A percentile compares a stretch with the other conserved stretches of the same genome.
These are phyloP conservation scores for Aureobasidium mangrovei DNA, from an alignment of 2,329 filamentous ascomycete species.

Conservation along the genomic window DNA sequence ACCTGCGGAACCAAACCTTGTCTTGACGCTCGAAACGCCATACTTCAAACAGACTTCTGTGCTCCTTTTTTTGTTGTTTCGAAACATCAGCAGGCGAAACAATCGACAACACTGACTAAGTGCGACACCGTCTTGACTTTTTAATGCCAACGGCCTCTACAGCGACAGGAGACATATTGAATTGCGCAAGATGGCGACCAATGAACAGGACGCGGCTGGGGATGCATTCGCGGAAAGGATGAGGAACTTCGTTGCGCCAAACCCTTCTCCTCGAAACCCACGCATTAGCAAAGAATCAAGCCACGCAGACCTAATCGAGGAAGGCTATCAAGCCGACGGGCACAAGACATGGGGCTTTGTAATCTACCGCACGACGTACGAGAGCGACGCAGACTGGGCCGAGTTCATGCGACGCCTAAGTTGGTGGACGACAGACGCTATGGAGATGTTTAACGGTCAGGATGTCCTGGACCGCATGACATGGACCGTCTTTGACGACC, in stretches of 20 bases:
- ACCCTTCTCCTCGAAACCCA: background rate
- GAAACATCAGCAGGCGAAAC: no score
- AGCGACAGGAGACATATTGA: no score
- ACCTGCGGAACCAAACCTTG: no score
- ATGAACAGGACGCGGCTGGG: background rate
- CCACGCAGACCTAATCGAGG: slow-evolving; percentile 15
- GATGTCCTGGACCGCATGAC: slow-evolving; percentile 14
- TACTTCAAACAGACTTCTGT: no score
- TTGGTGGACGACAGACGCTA: slow-evolving; percentile 1
- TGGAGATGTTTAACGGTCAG: slow-evolving; percentile 11
- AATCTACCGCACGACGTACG: slow-evolving; percentile 18
- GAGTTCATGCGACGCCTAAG: slow-evolving; percentile 14
- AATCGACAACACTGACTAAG: no score
- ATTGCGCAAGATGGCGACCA: background rate
- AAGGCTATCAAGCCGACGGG: slow-evolving; percentile 2
- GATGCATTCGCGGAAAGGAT: background rate
- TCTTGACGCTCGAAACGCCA: no score
- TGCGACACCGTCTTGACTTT: no score
- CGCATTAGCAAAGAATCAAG: background rate
- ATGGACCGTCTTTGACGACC: slow-evolving; percentile 16
- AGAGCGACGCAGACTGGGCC: slow-evolving; percentile 16
- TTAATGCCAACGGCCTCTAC: no score
- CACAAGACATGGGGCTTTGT: slow-evolving; percentile 18
- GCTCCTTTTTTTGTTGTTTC: no score
- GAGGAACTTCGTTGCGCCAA: background rate